Conservation (phyloP, 108 stramenopile species). For the Cylindrotheca fusiformis region DNA sequence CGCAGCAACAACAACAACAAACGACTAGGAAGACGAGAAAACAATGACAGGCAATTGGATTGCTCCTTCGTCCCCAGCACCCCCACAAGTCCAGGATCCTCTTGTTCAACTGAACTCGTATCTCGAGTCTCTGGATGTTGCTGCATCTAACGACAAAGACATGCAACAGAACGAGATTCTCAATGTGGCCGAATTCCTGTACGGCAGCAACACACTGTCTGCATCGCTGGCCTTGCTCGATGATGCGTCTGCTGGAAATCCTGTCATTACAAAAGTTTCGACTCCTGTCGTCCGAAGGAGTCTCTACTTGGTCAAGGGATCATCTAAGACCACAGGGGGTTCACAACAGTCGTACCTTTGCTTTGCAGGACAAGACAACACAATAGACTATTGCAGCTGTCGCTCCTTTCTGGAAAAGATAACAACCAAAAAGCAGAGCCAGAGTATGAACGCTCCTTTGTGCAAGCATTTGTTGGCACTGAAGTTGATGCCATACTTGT, state of each 20-base stretch:
- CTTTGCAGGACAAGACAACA: not conserved
- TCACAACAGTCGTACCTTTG: slow-evolving; percentile 1
- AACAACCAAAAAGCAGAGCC: not conserved
- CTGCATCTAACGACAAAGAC: not conserved
- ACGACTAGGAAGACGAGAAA: no score
- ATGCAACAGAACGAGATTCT: slow-evolving; percentile 6
- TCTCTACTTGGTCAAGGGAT: not conserved
- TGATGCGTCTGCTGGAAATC: not conserved
- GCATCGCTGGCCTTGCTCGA: slow-evolving; percentile 15
- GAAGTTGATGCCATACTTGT: slow-evolving; percentile 4
- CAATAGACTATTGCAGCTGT: slow-evolving; percentile 12
- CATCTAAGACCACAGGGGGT: no score
- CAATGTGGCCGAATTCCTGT: slow-evolving; percentile 25
- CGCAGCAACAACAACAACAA: no score
- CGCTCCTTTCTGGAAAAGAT: slow-evolving; percentile 14
- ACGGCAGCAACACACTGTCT: slow-evolving; percentile 8
- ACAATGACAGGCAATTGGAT: not conserved
- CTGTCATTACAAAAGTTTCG: slow-evolving; percentile 7
- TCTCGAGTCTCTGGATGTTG: not conserved
- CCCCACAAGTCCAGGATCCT: not conserved
- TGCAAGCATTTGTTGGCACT: slow-evolving; percentile 21
- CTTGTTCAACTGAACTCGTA: not conserved
- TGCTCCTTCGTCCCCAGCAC: not conserved
- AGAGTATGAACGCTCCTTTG: not conserved
- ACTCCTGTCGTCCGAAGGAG: slow-evolving; percentile 1